These are phyloP conservation scores for Scheffersomyces segobiensis DNA, from an alignment of 1,139 yeast species.

Conservation along the genomic window DNA sequence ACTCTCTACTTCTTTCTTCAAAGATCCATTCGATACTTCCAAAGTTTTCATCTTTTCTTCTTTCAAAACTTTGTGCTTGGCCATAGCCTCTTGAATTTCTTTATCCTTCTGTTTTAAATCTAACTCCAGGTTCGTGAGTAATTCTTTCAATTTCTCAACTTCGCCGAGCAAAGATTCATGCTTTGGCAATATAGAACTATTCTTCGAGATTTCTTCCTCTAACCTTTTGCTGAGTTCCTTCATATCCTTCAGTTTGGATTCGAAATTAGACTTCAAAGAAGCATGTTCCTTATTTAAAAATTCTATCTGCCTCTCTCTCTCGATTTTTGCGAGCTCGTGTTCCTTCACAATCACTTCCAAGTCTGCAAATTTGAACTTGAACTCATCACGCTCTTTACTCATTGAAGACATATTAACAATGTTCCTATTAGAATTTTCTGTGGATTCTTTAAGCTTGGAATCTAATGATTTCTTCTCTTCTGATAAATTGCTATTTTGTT, in stretches of 20 bases:
- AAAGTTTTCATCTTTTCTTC: not conserved
- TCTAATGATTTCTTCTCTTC: conserved; percentile 13
- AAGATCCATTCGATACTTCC: not conserved
- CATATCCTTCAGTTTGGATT: conserved; percentile 14
- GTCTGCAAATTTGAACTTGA: conserved; percentile 4
- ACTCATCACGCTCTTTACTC: conserved; percentile 14
- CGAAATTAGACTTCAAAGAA: conserved; percentile 6
- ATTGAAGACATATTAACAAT: conserved; percentile 16
- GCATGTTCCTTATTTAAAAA: conserved; percentile 20
- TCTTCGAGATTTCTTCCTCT: not conserved
- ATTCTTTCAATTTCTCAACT: conserved; percentile 6
- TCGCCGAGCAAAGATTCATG: conserved; percentile 9
- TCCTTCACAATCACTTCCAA: conserved; percentile 9
- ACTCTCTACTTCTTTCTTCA: not conserved
- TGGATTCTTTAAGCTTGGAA: conserved; percentile 3
- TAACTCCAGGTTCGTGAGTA: conserved; percentile 1
- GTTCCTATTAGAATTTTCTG: conserved; percentile 9
- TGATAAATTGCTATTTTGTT: conserved; percentile 20
- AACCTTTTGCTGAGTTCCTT: conserved; percentile 9
- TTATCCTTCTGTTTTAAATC: not conserved
- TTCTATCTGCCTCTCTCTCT: conserved; percentile 17
- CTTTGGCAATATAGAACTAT: conserved; percentile 3
- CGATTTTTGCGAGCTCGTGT: conserved; percentile 14
- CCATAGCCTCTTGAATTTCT: not conserved
- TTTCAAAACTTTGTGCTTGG: not conserved